Evolutionary conservation across 306 rosid species (phyloP), one percentile per base, ranked within the genome.

Genomic region (Ceratonia siliqua): DNA sequence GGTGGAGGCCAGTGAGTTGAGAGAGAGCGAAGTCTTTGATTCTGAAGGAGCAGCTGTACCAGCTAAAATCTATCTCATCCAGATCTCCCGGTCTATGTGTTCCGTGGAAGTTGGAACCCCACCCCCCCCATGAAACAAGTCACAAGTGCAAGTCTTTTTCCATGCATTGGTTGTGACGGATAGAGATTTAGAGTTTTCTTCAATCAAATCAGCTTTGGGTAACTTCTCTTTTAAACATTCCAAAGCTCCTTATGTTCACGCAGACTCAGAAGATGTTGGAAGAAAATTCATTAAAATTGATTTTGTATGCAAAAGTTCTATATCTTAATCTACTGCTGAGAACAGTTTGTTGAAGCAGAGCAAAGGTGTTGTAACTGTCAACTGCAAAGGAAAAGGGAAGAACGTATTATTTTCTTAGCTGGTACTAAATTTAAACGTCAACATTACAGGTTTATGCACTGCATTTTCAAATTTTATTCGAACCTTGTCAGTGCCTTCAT

Each of bases 21-120:
- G 55, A 49, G 14, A 57, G 42, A 50, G 57, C 58, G 25, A 32
- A 64, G 59, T 35, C 77, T 88, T 87, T 83, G 41, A 63, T 83
- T 89, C 82, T 82, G 80, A 88, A 86, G 87, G 65, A 82, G 88
- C 91, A 88, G 87, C 75, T 83, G 39, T 41, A 63, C 72, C 79
- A n/a, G n/a, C n/a, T n/a, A 75, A 77, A 76, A 74, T 85, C 76
- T 57, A 78, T 75, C 85, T 50, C 73, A 64, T 78, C 85, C 69
- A 54, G 49, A 59, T 81, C 78, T 57, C 61, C 48, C 61, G 48
- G 18, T 59, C 72, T n/a, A n/a, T n/a, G n/a, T n/a, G n/a, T n/a
- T 52, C 63, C 13, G 14, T 72, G 36, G 48, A 48, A 30, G 8
- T 42, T 4, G 6, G 62, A 75, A 81, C 80, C 85, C 86, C 90